Evolutionary conservation across 495 filamentous ascomycete species (phyloP), one percentile per base, ranked within the genome.

Genomic region (Cudoniella acicularis): DNA sequence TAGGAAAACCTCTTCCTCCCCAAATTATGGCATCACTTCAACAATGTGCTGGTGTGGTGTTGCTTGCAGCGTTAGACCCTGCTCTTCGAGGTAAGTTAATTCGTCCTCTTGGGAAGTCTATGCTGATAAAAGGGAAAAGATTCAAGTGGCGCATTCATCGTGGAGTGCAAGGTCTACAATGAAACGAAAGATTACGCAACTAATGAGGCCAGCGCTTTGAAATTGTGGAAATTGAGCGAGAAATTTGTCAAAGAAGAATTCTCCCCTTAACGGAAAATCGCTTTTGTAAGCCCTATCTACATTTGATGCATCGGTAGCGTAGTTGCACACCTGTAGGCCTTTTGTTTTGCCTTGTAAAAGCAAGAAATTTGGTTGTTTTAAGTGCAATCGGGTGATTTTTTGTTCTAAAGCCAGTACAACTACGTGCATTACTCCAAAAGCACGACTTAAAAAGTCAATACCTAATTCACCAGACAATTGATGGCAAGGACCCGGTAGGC

Each of bases 21-120:
- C 30, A 36, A 36, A 36, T 36, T 13, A 36, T 36, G 30, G 30
- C 13, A 6, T 36, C 30, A 13, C 30, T 36, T 6, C 30, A 36
- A 36, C 30, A 36, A 36, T 36, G 30, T 36, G 30, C 30, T 36
- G 30, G 30, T 13, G 30, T 36, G 4, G 30, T 22, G 9, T 52
- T 62, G 8, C 23, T 52, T 26, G 56, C 57, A 11, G 59, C 56
- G n/a, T 61, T 62, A 27, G 43, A 52, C 50, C 59, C 57, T 8
- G 9, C 10, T 13, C 27, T 52, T 22, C 18, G 13, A 21, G 25
- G 59, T 59, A 30, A 46, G 52, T 36, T 6, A 36, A 36, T 36
- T 36, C 13, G 4, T 6, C 13, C 30, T 36, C 13, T 36, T 36
- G 13, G 13, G 6, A 36, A 4, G 30, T 4, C 30, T 36, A 36